Evolutionary conservation across 2,329 filamentous ascomycete species (phyloP), one percentile per base, ranked within the genome.

Genomic region (Gaeumannomyces sp.): DNA sequence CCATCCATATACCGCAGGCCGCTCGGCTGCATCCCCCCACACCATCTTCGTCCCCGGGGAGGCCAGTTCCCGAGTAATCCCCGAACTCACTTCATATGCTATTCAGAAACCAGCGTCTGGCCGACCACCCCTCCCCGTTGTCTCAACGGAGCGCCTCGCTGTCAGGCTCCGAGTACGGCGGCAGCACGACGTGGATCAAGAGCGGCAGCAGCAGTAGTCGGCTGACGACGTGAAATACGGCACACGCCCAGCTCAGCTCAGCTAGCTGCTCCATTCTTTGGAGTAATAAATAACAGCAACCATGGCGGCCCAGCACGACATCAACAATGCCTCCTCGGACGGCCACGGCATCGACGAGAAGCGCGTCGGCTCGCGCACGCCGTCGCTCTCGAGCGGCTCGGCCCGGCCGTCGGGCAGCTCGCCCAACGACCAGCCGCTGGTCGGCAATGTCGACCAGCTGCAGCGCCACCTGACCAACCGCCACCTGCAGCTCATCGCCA

Each of bases 401-500:
- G 22, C 6, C 22, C 22, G 19, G 19, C 19, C 22, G 22, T 53
- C 45, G 45, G 22, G 45, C 45, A 8, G 4, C 4, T 53, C 45
- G 45, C 11, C 45, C 61, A 62, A n/a, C 11, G 16, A 29, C 27
- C 61, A 59, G 25, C 61, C 59, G 10, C 33, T 53, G 38, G 27
- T 31, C 13, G 45, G 28, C 28, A 68, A 68, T 53, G 22, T 13
- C 56, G 68, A 71, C 53, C 28, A 65, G 56, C 73, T 78, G 13
- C 80, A 83, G 60, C 80, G 83, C 60, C 78, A 78, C 60, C 77
- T 85, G 59, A 77, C 78, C 68, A 84, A 84, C 71, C 77, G 83
- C 63, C 81, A 85, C 69, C 83, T 86, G 70, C 83, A 86, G 73
- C 77, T 86, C 50, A 85, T 86, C 65, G 83, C 83, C 68, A 81